Conservation (phyloP, 441 rosid genomes). For the Croton setiger region DNA sequence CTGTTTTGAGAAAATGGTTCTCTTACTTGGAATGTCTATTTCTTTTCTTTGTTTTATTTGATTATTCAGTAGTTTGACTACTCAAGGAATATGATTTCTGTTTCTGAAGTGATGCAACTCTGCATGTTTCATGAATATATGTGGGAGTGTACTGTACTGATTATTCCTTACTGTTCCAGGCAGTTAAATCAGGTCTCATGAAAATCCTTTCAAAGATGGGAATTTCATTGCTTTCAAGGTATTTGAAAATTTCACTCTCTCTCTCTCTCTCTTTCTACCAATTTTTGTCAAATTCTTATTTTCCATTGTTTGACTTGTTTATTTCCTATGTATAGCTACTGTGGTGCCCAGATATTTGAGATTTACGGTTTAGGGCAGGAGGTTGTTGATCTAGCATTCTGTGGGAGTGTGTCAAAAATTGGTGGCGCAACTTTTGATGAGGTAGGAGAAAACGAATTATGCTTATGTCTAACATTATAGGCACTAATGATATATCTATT, state of each 20-base stretch:
- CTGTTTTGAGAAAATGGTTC: background rate
- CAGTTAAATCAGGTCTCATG: conserved; percentile 88
- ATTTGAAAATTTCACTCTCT: conserved; percentile 12
- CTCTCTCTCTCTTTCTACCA: background rate
- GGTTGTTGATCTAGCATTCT: conserved; percentile 79
- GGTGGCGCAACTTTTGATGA: conserved; percentile 94
- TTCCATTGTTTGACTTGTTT: conserved; percentile 25
- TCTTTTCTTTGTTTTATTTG: background rate
- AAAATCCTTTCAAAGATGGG: conserved; percentile 99
- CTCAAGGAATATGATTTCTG: background rate
- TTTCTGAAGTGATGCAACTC: background rate
- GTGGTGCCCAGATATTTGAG: conserved; percentile 99
- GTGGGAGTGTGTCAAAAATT: conserved; percentile 82
- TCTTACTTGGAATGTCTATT: background rate
- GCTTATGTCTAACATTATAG: background rate
- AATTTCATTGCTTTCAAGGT: conserved; percentile 97
- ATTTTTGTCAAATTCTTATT: background rate
- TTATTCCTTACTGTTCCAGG: conserved; percentile 50
- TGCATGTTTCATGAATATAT: conserved; percentile 2
- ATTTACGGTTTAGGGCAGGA: conserved; percentile 91
- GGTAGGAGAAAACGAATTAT: conserved; percentile 37
- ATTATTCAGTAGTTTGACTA: too few species aligned
- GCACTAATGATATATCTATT: background rate
- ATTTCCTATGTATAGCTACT: conserved; percentile 57
- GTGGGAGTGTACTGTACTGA: conserved; percentile 3